A percentile compares a stretch with the other conserved stretches of the same genome.
Evolutionary conservation across 176 grass and related monocot species (phyloP).

Genomic region (Calamus simplicifolius): DNA sequence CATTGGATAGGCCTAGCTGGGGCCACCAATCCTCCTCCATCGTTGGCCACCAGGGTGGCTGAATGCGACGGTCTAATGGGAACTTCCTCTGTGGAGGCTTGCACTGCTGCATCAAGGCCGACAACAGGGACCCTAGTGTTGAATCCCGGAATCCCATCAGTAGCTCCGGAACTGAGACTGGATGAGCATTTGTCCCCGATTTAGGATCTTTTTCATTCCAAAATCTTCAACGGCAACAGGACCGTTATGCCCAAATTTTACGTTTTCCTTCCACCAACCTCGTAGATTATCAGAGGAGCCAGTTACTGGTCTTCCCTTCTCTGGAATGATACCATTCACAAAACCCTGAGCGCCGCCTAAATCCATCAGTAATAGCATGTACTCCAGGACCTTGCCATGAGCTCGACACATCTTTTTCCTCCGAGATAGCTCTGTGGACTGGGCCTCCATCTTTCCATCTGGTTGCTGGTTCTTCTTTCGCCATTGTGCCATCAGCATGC

Average conservation of each 20-base stretch:
- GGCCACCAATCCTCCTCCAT: neutral
- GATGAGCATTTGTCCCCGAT: neutral
- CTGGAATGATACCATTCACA: slow-evolving; percentile 2
- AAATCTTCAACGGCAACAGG: neutral
- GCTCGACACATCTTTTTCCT: slow-evolving; percentile 4
- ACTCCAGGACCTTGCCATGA: neutral
- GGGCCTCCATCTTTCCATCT: no score
- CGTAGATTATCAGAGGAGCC: slow-evolving; percentile 4
- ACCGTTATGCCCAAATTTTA: neutral
- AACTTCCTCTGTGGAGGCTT: neutral
- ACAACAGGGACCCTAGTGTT: neutral
- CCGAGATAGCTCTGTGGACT: neutral
- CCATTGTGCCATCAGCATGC: no score
- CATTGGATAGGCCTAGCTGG: neutral
- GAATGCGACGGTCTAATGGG: neutral
- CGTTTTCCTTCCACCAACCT: slow-evolving; percentile 13
- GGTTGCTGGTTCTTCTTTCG: no score
- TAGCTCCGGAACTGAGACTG: neutral
- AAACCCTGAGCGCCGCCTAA: neutral
- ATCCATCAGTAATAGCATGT: slow-evolving; percentile 2
- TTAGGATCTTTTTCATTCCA: neutral
- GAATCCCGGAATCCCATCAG: slow-evolving; percentile 1
- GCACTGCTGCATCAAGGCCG: slow-evolving; percentile 3
- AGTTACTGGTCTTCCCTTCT: neutral
- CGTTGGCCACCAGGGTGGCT: slow-evolving; percentile 4